Conservation (phyloP, 208 protist genomes). For the Acanthamoeba lenticulata region DNA sequence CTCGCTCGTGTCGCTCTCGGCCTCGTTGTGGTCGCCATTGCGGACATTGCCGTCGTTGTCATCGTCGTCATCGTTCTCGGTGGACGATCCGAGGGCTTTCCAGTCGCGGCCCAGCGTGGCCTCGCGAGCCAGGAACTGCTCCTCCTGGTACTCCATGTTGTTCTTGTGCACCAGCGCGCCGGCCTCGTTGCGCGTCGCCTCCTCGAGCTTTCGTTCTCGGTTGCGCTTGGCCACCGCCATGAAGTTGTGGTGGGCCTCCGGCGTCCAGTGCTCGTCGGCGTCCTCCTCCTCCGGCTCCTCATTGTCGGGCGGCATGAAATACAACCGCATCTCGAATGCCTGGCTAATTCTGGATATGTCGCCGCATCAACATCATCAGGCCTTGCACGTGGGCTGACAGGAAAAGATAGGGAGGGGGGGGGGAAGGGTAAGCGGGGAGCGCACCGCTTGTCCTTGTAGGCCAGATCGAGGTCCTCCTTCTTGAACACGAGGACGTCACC, state of each 20-base stretch:
- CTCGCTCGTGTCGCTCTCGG: no score
- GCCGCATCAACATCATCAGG: no score
- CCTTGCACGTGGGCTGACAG: background rate
- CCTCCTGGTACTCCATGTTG: background rate
- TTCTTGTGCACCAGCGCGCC: background rate
- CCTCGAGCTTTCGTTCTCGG: background rate
- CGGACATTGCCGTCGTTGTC: background rate
- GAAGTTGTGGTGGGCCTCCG: background rate
- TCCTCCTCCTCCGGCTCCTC: background rate
- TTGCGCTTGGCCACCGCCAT: slow-evolving; percentile 8
- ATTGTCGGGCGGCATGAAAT: background rate
- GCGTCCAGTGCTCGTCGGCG: background rate
- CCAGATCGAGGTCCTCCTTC: background rate
- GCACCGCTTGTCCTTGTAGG: slow-evolving; percentile 13
- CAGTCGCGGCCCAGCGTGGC: background rate
- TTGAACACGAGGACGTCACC: background rate
- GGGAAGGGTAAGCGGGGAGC: background rate
- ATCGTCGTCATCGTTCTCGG: background rate
- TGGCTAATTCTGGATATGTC: background rate
- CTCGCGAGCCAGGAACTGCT: background rate
- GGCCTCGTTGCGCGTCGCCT: background rate
- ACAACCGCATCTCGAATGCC: slow-evolving; percentile 15
- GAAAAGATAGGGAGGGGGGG: background rate
- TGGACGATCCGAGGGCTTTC: background rate
- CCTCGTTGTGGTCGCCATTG: no score